Evolutionary conservation across 345 rosid species (phyloP).

Genomic region (Rhodomyrtus tomentosa): DNA sequence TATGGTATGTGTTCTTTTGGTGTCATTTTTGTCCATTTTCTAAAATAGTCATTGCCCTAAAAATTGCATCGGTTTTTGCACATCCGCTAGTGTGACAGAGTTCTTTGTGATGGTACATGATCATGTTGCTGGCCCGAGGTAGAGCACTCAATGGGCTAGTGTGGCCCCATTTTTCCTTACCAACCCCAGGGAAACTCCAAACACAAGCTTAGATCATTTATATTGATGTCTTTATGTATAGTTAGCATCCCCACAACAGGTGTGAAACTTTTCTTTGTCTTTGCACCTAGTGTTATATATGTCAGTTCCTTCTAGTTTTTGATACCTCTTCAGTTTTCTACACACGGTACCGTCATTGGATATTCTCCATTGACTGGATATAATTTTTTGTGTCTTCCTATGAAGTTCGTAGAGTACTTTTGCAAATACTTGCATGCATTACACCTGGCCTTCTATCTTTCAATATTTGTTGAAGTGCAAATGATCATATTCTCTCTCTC

Average conservation of each 20-base stretch:
- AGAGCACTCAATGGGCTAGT: not conserved
- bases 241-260: not conserved
- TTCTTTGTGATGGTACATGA: not conserved
- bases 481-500: not conserved
- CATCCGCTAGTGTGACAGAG: not conserved
- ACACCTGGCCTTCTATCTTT: not conserved
- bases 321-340: not conserved
- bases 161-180: not conserved
- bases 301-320: not conserved
- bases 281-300: not conserved
- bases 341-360: not conserved
- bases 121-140: not conserved
- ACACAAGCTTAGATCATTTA: not conserved
- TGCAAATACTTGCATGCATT: not conserved
- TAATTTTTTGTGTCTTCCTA: not conserved
- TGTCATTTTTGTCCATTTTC: not conserved
- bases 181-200: not conserved
- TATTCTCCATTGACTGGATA: not conserved
- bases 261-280: not conserved
- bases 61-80: not conserved
- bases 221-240: not conserved
- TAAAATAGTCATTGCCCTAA: not conserved
- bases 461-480: not conserved
- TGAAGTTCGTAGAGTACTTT: not conserved
- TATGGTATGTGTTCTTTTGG: constrained; percentile 34